phyloP scores from a whole-genome alignment of 2,329 filamentous ascomycete species.

The Spiromastix sp. region DNA sequence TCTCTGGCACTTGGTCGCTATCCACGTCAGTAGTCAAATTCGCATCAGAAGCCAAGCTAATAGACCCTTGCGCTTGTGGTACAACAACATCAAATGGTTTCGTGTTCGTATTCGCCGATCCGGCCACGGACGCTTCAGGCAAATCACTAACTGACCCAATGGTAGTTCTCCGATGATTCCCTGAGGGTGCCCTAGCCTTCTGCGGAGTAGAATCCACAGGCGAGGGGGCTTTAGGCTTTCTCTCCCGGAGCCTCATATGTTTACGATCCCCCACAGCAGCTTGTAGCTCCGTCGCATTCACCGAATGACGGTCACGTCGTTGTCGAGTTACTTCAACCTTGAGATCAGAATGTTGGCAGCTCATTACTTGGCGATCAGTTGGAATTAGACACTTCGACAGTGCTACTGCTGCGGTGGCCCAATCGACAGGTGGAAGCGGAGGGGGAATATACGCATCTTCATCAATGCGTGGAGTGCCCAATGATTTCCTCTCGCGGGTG shows the following conservation, averaged over 20 bases:
- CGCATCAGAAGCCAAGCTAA: too few species aligned
- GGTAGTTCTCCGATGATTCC: slow-evolving; percentile 49
- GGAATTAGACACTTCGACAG: slow-evolving; percentile 76
- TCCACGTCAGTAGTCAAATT: slow-evolving; percentile 19
- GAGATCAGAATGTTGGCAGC: slow-evolving; percentile 69
- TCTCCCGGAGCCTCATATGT: slow-evolving; percentile 64
- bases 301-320: slow-evolving; percentile 55
- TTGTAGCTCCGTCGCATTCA: slow-evolving; percentile 31
- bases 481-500: slow-evolving; percentile 38
- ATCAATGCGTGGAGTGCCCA: slow-evolving; percentile 35
- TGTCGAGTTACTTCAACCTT: slow-evolving; percentile 55
- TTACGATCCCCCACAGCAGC: slow-evolving; percentile 38
- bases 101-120: too few species aligned
- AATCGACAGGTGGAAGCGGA: slow-evolving; percentile 71
- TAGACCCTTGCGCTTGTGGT: too few species aligned
- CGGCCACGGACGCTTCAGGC: slow-evolving; percentile 24
- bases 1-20: not conserved
- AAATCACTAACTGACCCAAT: slow-evolving; percentile 44
- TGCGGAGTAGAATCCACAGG: slow-evolving; percentile 43
- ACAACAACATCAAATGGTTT: too few species aligned
- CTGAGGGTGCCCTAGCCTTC: slow-evolving; percentile 28
- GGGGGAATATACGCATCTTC: slow-evolving; percentile 42
- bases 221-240: slow-evolving; percentile 43
- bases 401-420: slow-evolving; percentile 75
- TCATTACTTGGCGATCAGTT: slow-evolving; percentile 59